Base-by-base conservation (phyloP, 345 rosid species). In the Passiflora organensis region DNA sequence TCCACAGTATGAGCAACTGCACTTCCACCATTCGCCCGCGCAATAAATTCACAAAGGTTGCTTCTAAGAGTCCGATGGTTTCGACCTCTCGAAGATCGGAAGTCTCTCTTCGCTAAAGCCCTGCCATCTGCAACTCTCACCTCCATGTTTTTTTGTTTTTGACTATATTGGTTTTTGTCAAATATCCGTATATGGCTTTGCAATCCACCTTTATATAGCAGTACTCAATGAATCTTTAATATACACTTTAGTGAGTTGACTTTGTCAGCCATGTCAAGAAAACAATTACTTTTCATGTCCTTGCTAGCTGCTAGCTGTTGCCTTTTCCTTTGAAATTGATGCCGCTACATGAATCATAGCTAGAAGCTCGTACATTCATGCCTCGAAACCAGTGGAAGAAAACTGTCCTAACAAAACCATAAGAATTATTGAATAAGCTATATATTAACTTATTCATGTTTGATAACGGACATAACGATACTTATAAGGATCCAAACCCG, bases 31-130 rank as follows among this genome's bases (percentile, higher is more conserved):
- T 52, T 71, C 12, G 55, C 48, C 32, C 63, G 60, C 5, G 70
- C 45, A 32, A 60, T 58, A 17, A 63, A 56, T 39, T 68, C 79
- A n/a, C 42, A 18, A 14, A 64, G 20, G 22, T 49, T 69, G 71
- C 60, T 72, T 66, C 24, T 65, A 47, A 32, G 48, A 15, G 38
- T 58, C 43, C 52, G 60, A 50, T 70, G 60, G 24, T 39, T 66
- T 36, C 72, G 12, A 32, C 36, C 48, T 60, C 51, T 34, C 2
- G 32, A 13, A 2, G 52, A 24, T 34, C 67, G 44, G 5, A 62
- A 24, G 41, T 53, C 65, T 58, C 75, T 72, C 67, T 63, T 69
- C 0, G 75, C 72, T 0, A 64, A 70, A 34, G 59, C 53, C 23
- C 46, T 70, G 38, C 67, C 71, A 21, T 66, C 80, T 47, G 60